Conservation (phyloP, 768 basidiomycete species). For the Phylloporus sp. region DNA sequence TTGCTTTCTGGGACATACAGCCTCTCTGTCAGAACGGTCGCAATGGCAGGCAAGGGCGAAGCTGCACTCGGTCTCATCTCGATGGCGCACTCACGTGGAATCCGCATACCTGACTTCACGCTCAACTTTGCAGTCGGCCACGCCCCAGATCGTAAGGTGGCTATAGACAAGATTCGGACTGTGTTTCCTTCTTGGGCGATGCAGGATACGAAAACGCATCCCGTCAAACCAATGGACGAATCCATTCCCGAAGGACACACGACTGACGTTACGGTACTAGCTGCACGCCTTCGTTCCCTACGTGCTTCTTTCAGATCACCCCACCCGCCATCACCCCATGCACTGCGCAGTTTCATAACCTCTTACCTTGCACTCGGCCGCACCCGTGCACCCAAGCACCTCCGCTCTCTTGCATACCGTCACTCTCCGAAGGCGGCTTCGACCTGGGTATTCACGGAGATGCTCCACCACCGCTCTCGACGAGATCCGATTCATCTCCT, state of each 20-base stretch:
- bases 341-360: constrained; percentile 15
- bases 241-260: background rate
- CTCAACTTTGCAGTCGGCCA: constrained; percentile 33
- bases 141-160: constrained; percentile 8
- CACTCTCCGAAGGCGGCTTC: constrained; percentile 24
- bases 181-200: constrained; percentile 14
- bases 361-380: constrained; percentile 23
- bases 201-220: background rate
- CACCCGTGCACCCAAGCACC: constrained; percentile 13
- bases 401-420: constrained; percentile 19
- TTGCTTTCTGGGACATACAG: constrained; percentile 27
- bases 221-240: background rate
- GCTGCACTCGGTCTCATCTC: constrained; percentile 48
- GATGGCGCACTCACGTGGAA: constrained; percentile 23
- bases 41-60: constrained; percentile 34
- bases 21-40: constrained; percentile 41
- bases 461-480: constrained; percentile 26
- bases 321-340: constrained; percentile 18
- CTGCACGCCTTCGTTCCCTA: constrained; percentile 21
- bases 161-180: constrained; percentile 6
- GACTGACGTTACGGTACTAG: constrained; percentile 10
- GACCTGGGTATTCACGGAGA: constrained; percentile 27
- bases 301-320: constrained; percentile 23
- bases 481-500: constrained; percentile 24
- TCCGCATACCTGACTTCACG: constrained; percentile 34